Percentiles rank a stretch among this genome's conserved stretches.
Evolutionary conservation across 2,329 filamentous ascomycete species (phyloP).

Genomic region (Monilinia aucupariae): DNA sequence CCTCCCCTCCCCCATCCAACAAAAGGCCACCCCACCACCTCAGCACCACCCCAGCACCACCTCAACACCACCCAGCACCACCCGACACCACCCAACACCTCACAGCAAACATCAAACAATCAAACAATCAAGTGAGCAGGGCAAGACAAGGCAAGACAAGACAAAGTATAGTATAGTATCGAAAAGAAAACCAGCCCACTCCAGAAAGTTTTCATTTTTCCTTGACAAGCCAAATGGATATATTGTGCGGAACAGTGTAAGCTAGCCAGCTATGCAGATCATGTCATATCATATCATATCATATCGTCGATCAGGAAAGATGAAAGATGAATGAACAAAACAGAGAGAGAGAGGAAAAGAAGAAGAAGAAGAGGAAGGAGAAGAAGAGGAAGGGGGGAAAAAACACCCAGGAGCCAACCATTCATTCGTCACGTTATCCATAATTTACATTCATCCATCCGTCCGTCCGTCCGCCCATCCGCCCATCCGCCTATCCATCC

Average conservation of each 20-base stretch:
- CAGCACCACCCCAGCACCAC: too few species aligned
- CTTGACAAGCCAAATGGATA: not conserved
- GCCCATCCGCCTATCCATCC: not conserved
- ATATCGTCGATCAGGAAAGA: not conserved
- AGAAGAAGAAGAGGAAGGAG: not conserved
- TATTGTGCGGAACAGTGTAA: not conserved
- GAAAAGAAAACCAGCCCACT: too few species aligned
- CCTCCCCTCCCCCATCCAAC: too few species aligned
- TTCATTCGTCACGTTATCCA: not conserved
- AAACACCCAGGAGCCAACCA: not conserved
- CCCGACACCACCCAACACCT: too few species aligned
- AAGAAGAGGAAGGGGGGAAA: not conserved
- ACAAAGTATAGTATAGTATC: too few species aligned
- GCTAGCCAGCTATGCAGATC: not conserved
- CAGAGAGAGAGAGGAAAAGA: too few species aligned
- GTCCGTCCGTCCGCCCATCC: not conserved
- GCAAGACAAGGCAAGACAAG: too few species aligned
- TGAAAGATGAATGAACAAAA: too few species aligned
- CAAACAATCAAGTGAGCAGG: too few species aligned
- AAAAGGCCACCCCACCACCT: too few species aligned
- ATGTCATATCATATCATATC: constrained; percentile 7
- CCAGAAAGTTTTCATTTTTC: not conserved
- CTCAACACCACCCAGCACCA: too few species aligned
- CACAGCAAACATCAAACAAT: too few species aligned
- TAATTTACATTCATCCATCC: not conserved